Evolutionary conservation across 164 flowering plant genomes (phyloP).

Genomic region (Liriodendron chinense): DNA sequence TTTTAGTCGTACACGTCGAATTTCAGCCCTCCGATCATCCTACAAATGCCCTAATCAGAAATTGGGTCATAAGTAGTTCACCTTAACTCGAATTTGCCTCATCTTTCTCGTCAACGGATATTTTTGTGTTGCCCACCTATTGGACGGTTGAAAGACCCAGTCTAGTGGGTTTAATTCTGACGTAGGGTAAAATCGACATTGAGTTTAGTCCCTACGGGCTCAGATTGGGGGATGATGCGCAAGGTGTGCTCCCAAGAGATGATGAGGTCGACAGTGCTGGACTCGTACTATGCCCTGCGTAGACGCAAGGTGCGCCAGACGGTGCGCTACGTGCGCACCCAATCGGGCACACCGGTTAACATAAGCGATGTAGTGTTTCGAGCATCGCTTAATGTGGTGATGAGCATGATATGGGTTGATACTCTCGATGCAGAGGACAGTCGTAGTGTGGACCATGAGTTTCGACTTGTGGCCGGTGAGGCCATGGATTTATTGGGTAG

Average conservation of each 20-base stretch:
- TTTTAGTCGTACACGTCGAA: too few relatives aligned
- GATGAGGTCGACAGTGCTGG: background rate
- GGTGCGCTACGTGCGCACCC: conserved; percentile 10
- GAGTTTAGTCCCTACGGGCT: background rate
- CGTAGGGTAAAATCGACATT: background rate
- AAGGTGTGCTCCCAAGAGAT: background rate
- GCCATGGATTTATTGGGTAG: conserved; percentile 30
- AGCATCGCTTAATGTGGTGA: conserved; percentile 35
- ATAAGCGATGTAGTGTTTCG: conserved; percentile 43
- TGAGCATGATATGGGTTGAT: conserved; percentile 55
- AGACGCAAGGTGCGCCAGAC: background rate
- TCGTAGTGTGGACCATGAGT: conserved; percentile 31
- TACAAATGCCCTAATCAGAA: too few relatives aligned
- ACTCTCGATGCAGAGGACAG: conserved; percentile 29
- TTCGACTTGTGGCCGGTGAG: conserved; percentile 30
- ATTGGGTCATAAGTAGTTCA: too few relatives aligned
- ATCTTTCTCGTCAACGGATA: too few relatives aligned
- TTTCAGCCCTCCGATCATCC: too few relatives aligned
- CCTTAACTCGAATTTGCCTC: too few relatives aligned
- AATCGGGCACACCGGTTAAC: conserved; percentile 29
- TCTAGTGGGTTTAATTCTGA: background rate
- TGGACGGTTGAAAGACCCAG: too few relatives aligned
- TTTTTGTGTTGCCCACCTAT: too few relatives aligned
- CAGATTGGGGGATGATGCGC: background rate
- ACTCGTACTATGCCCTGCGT: background rate